Conservation (phyloP, 2,329 filamentous ascomycete species). For the Fusarium sp. region DNA sequence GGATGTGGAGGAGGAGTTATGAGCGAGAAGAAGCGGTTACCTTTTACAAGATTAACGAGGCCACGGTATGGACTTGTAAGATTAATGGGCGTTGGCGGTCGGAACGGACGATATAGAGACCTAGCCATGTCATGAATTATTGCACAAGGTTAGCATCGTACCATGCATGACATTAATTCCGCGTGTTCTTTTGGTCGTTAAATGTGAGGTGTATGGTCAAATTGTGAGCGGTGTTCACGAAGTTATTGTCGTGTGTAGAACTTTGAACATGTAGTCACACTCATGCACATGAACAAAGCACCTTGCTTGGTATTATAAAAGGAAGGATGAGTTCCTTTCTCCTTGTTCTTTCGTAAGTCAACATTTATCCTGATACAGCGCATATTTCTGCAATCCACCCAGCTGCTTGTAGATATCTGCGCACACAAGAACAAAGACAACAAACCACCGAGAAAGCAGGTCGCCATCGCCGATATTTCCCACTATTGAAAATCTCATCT, state of each 20-base stretch:
- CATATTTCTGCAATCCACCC: background rate
- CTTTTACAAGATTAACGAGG: conserved; percentile 30
- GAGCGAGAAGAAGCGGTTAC: conserved; percentile 36
- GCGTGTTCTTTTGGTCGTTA: conserved; percentile 14
- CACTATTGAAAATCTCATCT: background rate
- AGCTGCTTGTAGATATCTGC: background rate
- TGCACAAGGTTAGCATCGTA: conserved; percentile 43
- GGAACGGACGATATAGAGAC: conserved; percentile 48
- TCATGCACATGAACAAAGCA: conserved; percentile 3
- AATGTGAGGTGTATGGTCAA: background rate
- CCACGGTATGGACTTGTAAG: conserved; percentile 49
- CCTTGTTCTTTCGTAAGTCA: background rate
- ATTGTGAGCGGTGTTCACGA: conserved; percentile 8
- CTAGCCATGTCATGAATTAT: conserved; percentile 45
- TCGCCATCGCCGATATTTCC: conserved; percentile 4
- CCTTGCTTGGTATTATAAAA: conserved; percentile 2
- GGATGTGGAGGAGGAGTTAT: conserved; percentile 75
- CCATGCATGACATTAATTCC: conserved; percentile 41
- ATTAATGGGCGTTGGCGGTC: conserved; percentile 52
- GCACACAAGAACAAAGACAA: conserved; percentile 20
- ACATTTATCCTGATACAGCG: background rate
- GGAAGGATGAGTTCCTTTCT: background rate
- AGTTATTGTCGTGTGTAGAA: background rate
- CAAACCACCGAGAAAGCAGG: conserved; percentile 11
- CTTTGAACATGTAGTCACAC: conserved; percentile 16